A percentile compares a stretch with the other conserved stretches of the same genome.
Conservation (phyloP, 2,329 filamentous ascomycete species). For the Diaporthe vaccinii region DNA sequence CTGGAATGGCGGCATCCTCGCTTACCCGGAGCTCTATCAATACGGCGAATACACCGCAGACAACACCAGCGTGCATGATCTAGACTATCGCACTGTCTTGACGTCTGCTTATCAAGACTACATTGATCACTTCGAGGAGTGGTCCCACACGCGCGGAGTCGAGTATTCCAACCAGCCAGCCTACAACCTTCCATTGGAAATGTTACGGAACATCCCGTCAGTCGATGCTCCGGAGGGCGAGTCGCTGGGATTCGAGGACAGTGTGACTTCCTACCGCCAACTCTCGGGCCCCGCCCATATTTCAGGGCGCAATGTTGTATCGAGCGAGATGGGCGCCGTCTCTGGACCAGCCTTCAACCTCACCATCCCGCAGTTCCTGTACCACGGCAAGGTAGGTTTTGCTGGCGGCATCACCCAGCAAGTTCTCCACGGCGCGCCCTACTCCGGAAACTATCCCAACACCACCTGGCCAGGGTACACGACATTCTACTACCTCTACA, state of each 20-base stretch:
- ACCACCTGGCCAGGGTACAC: slow-evolving; percentile 65
- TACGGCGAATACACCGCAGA: slow-evolving; percentile 24
- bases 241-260: slow-evolving; percentile 52
- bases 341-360: slow-evolving; percentile 45
- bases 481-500: slow-evolving; percentile 57
- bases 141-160: slow-evolving; percentile 50
- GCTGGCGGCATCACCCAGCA: slow-evolving; percentile 58
- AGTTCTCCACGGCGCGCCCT: slow-evolving; percentile 59
- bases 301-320: slow-evolving; percentile 54
- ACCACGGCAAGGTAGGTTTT: slow-evolving; percentile 54
- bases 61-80: slow-evolving; percentile 22
- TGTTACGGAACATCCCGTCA: slow-evolving; percentile 53
- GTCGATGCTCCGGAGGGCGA: slow-evolving; percentile 58
- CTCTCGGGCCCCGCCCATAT: slow-evolving; percentile 56
- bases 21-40: slow-evolving; percentile 27
- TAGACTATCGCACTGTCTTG: slow-evolving; percentile 16
- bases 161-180: slow-evolving; percentile 55
- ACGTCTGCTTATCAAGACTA: slow-evolving; percentile 45
- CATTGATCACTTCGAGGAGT: slow-evolving; percentile 48
- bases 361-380: slow-evolving; percentile 48
- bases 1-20: neutral
- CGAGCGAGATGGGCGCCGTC: slow-evolving; percentile 54
- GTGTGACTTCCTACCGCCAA: slow-evolving; percentile 56
- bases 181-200: slow-evolving; percentile 59
- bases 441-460: slow-evolving; percentile 56